Evolutionary conservation across 2,329 filamentous ascomycete species (phyloP).

Genomic region (Fusarium dlaminii): DNA sequence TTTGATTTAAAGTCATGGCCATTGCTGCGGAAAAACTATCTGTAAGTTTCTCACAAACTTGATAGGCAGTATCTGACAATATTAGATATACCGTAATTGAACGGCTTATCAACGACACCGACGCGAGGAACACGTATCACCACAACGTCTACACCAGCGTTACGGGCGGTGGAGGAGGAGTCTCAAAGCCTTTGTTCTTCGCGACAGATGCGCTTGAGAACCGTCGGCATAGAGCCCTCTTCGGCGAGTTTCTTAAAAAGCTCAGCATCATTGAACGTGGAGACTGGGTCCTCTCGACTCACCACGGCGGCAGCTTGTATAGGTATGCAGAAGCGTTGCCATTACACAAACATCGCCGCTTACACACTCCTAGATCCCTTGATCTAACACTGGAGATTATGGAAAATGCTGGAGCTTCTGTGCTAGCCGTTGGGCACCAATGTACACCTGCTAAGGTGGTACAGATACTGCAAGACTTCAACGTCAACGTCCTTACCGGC

Average conservation of each 20-base stretch:
- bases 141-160: slow-evolving; percentile 50
- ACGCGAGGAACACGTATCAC: slow-evolving; percentile 49
- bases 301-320: slow-evolving; percentile 50
- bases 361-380: slow-evolving; percentile 42
- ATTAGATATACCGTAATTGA: slow-evolving; percentile 48
- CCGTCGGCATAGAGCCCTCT: slow-evolving; percentile 49
- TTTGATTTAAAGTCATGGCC: slow-evolving; percentile 11
- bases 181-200: slow-evolving; percentile 50
- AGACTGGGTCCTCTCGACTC: slow-evolving; percentile 53
- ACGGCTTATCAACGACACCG: slow-evolving; percentile 48
- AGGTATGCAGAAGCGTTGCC: slow-evolving; percentile 37
- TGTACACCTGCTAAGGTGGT: slow-evolving; percentile 42
- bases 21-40: slow-evolving; percentile 32
- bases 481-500: slow-evolving; percentile 51
- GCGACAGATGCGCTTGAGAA: slow-evolving; percentile 53
- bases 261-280: slow-evolving; percentile 45
- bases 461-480: slow-evolving; percentile 43
- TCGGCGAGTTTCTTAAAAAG: slow-evolving; percentile 46
- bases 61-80: neutral
- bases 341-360: neutral
- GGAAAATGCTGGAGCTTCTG: slow-evolving; percentile 53
- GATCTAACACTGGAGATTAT: slow-evolving; percentile 53
- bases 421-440: slow-evolving; percentile 48
- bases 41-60: slow-evolving; percentile 24
- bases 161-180: slow-evolving; percentile 52